These are phyloP conservation scores for Thelonectria blattea DNA, from an alignment of 2,329 filamentous ascomycete species.

Conservation along the genomic window DNA sequence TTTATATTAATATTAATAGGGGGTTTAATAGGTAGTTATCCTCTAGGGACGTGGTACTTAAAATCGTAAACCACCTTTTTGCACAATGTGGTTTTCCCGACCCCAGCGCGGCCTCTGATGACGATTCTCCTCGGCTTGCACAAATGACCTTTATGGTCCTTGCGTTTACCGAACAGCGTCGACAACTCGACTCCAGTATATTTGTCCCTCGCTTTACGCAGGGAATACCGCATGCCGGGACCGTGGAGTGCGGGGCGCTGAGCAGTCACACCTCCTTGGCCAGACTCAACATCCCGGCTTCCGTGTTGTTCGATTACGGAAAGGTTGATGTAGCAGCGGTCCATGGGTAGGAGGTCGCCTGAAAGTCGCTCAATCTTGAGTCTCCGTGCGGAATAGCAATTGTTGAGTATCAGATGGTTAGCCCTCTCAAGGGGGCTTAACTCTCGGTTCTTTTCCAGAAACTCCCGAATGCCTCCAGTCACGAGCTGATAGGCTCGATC, in stretches of 20 bases:
- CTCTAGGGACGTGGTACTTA: too few species aligned
- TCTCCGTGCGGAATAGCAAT: constrained; percentile 31
- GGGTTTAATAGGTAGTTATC: too few species aligned
- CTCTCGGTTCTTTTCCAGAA: not conserved
- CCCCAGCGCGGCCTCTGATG: constrained; percentile 46
- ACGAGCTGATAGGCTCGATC: not conserved
- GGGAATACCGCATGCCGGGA: constrained; percentile 24
- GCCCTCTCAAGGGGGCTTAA: constrained; percentile 18
- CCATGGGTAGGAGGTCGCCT: constrained; percentile 41
- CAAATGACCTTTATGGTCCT: constrained; percentile 16
- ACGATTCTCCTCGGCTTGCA: constrained; percentile 41
- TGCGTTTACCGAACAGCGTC: constrained; percentile 38
- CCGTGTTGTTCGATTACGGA: constrained; percentile 39
- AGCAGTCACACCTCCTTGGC: constrained; percentile 5
- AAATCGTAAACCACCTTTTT: constrained; percentile 43
- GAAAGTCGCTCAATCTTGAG: constrained; percentile 46
- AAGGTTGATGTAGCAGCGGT: constrained; percentile 50
- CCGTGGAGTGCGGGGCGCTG: not conserved
- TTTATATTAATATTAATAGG: too few species aligned
- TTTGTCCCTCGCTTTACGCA: constrained; percentile 31
- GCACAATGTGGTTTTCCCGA: constrained; percentile 50
- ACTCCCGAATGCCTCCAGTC: not conserved
- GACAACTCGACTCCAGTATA: constrained; percentile 33
- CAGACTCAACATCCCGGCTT: not conserved
- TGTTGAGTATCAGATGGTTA: constrained; percentile 30